phyloP scores from a whole-genome alignment of 768 basidiomycete species.

The Dendrothele bispora region DNA sequence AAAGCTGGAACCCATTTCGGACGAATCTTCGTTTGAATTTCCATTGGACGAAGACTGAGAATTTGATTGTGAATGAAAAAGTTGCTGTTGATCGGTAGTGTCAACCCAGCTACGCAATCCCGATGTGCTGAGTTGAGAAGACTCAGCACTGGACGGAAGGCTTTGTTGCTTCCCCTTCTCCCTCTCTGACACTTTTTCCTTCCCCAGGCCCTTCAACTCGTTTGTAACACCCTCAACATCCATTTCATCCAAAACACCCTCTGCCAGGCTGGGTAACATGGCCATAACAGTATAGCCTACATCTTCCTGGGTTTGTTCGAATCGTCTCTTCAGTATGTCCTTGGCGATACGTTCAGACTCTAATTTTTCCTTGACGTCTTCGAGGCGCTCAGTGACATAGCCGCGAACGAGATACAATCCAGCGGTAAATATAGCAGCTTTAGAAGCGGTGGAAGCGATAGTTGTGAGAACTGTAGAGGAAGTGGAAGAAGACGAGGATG shows the following conservation, averaged over 20 bases:
- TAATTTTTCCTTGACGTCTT: constrained; percentile 65
- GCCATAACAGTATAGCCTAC: constrained; percentile 74
- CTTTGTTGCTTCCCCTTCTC: not conserved
- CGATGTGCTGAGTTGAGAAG: constrained; percentile 8
- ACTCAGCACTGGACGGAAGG: constrained; percentile 2
- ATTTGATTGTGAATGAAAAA: not conserved
- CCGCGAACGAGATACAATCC: constrained; percentile 61
- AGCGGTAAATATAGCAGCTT: constrained; percentile 53
- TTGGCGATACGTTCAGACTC: constrained; percentile 61
- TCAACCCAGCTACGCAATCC: constrained; percentile 13
- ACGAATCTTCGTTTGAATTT: not conserved
- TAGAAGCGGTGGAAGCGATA: no score
- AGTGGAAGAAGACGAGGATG: no score
- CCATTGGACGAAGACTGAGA: not conserved
- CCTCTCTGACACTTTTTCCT: not conserved
- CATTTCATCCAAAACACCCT: constrained; percentile 68
- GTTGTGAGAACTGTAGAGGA: no score
- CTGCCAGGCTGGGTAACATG: constrained; percentile 63
- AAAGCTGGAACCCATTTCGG: constrained; percentile 6
- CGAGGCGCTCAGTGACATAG: constrained; percentile 61
- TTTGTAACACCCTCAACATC: constrained; percentile 72
- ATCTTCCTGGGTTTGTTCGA: constrained; percentile 76
- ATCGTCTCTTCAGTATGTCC: constrained; percentile 66
- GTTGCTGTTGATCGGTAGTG: not conserved
- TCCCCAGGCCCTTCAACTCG: constrained; percentile 37